Evolutionary conservation across 352 stramenopile species (phyloP), one percentile per base, ranked within the genome.

Genomic region (Globisporangium yorkense): DNA sequence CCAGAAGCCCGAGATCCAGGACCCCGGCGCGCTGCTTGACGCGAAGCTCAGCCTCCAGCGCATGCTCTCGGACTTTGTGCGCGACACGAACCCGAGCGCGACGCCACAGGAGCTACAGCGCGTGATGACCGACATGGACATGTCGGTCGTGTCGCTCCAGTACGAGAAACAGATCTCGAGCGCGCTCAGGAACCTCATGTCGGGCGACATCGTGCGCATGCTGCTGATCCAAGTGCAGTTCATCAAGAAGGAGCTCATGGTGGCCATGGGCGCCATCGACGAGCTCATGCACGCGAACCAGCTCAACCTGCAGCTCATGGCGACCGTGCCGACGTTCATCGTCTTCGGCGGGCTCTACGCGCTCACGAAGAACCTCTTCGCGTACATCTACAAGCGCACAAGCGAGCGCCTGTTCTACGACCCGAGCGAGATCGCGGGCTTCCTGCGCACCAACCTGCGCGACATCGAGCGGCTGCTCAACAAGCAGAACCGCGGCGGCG

Each of bases 221-320:
- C 72, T 94, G 55, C 69, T 94, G 33, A 94, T 94, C 55, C 84
- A 94, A 44, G 80, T 94, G 39, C 84, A 94, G 65, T 94, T 94
- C 56, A 94, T 94, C 74, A 94, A 94, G 66, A 94, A 94, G 54
- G 84, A 94, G 63, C 67, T 94, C 27, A 92, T 94, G 81, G 81
- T 92, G 21, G 84, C 84, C 18, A 94, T 94, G 84, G 81, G 83
- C 24, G 84, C 84, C 18, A 92, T 94, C 61, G 84, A 94, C 51
- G 81, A 92, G 61, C 70, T 94, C 57, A 94, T 94, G 84, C 79
- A 92, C 64, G 81, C 84, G 27, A 94, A 94, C 58, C 84, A 94
- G 61, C 77, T 94, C 43, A 94, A 92, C 61, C 59, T 94, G 67
- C 84, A 94, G 68, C 81, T 94, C 55, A 68, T 94, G 56, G 84